A percentile compares a stretch with the other conserved stretches of the same genome.
Evolutionary conservation across 352 stramenopile genomes (phyloP).

Genomic region (Phytophthora melonis): DNA sequence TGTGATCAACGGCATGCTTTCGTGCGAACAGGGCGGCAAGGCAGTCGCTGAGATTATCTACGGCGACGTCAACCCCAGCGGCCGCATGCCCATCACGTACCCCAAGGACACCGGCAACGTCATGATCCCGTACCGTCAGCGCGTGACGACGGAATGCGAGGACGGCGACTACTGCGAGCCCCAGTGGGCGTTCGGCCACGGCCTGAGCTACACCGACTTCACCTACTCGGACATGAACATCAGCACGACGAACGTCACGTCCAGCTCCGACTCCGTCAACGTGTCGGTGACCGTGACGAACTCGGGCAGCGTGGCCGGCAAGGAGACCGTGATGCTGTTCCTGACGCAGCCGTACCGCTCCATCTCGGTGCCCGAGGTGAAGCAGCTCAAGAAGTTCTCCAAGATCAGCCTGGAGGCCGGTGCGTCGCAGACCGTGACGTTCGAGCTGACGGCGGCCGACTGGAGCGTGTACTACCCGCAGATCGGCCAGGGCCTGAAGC

Average conservation of each 20-base stretch:
- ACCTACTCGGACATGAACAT: slow-evolving; percentile 46
- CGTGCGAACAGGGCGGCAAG: slow-evolving; percentile 67
- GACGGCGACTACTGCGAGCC: neutral
- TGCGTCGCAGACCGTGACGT: slow-evolving; percentile 16
- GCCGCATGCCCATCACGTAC: slow-evolving; percentile 4
- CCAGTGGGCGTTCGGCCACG: slow-evolving; percentile 58
- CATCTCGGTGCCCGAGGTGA: slow-evolving; percentile 75
- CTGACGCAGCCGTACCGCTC: slow-evolving; percentile 66
- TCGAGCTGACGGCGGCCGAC: slow-evolving; percentile 34
- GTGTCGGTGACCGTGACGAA: slow-evolving; percentile 39
- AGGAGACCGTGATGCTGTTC: slow-evolving; percentile 83
- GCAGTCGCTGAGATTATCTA: slow-evolving; percentile 83
- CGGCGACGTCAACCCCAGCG: slow-evolving; percentile 45
- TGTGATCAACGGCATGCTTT: slow-evolving; percentile 72
- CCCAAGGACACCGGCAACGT: slow-evolving; percentile 10
- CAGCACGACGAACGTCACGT: slow-evolving; percentile 4
- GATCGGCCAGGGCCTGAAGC: slow-evolving; percentile 52
- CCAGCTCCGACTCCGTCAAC: neutral
- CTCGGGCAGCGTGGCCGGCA: slow-evolving; percentile 54
- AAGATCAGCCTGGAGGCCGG: slow-evolving; percentile 40
- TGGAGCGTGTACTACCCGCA: slow-evolving; percentile 51
- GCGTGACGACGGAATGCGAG: neutral
- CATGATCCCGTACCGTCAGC: slow-evolving; percentile 2
- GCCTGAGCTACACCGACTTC: slow-evolving; percentile 68
- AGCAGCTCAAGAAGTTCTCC: slow-evolving; percentile 80